A percentile compares a stretch with the other conserved stretches of the same genome.
Conservation (phyloP, 495 filamentous ascomycete species). For the Venustampulla echinocandica region DNA sequence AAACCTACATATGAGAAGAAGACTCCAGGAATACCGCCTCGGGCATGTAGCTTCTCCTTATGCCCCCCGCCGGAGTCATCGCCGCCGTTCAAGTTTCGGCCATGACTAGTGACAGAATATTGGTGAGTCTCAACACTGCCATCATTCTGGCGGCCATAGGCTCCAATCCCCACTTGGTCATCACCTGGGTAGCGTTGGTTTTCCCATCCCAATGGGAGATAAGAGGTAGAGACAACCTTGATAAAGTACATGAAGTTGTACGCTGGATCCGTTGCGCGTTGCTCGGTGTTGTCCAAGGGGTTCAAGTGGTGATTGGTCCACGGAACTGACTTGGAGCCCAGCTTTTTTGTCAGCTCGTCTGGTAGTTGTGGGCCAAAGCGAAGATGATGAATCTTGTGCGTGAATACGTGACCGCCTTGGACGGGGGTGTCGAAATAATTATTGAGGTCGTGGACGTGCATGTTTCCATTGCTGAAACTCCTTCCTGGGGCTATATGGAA, state of each 20-base stretch:
- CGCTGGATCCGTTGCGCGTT: slow-evolving; percentile 68
- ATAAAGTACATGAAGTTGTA: slow-evolving; percentile 99
- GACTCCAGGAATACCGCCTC: slow-evolving; percentile 89
- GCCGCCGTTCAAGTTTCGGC: slow-evolving; percentile 74
- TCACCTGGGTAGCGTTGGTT: slow-evolving; percentile 30
- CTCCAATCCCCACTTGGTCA: slow-evolving; percentile 51
- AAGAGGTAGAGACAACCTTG: slow-evolving; percentile 94
- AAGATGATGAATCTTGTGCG: slow-evolving; percentile 81
- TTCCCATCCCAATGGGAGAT: slow-evolving; percentile 79
- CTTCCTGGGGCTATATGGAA: slow-evolving; percentile 97
- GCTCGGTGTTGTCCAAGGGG: slow-evolving; percentile 76
- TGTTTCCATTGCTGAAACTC: slow-evolving; percentile 85
- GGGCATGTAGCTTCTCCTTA: slow-evolving; percentile 77
- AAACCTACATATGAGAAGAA: slow-evolving; percentile 88
- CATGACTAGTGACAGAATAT: slow-evolving; percentile 93
- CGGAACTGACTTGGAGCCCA: slow-evolving; percentile 37
- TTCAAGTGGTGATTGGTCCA: slow-evolving; percentile 91
- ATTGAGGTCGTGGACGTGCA: slow-evolving; percentile 95
- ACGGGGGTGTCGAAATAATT: slow-evolving; percentile 71
- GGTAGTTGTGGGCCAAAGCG: slow-evolving; percentile 91
- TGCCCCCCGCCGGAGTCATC: slow-evolving; percentile 77
- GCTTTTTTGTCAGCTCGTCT: slow-evolving; percentile 55
- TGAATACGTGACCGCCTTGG: slow-evolving; percentile 69
- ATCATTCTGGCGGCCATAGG: slow-evolving; percentile 50
- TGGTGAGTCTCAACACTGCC: slow-evolving; percentile 95